Base-by-base conservation (phyloP, 208 protist species). In the Strigomonas culicis region DNA sequence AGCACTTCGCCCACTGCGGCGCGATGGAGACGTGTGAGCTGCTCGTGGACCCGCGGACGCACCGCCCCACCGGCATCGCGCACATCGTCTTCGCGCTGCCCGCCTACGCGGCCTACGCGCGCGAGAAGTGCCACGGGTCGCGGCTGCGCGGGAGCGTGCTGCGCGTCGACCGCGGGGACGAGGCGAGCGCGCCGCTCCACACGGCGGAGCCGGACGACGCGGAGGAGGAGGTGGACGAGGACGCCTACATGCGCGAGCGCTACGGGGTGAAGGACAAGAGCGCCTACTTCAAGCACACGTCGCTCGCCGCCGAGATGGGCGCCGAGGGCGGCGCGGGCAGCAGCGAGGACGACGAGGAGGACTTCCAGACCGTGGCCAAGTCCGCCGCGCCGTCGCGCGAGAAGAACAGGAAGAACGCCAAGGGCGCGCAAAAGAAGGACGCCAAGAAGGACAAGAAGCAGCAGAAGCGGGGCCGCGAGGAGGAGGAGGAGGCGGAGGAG, bases 131-230 rank as follows among this genome's bases (percentile, higher is more conserved):
- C 49, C 87, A 96, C 74, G 87, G 90, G 53, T 96, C 90, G 1
- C 77, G 85, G 19, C 74, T 96, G 43, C 75, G 73, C 24, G 87
- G 87, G 28, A 86, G 78, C 55, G 74, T 85, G 41, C 77, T 96
- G 34, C 90, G 83, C 17, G 90, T 96, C 11, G 90, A 96, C 65
- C 86, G 86, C 52, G 90, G 86, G n/a, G 90, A 88, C 13, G 75
- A 78, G 59, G 58, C 75, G n/a, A 96, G 84, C 64, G 79, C 78
- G 31, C 82, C 81, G 21, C 77, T 93, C 34, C 63, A 70, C 21
- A 68, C 70, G 0, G 46, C 52, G 11, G 55, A 17, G 43, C 15
- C 30, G 7, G 65, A 61, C 15, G 72, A 78, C 17, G 72, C 69
- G 4, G 79, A 77, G 13, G 86, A 92, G 27, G 82, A 72, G 22